These are phyloP conservation scores for Pleodorina starrii DNA, from an alignment of 139 green algal genomes.

Conservation along the genomic window DNA sequence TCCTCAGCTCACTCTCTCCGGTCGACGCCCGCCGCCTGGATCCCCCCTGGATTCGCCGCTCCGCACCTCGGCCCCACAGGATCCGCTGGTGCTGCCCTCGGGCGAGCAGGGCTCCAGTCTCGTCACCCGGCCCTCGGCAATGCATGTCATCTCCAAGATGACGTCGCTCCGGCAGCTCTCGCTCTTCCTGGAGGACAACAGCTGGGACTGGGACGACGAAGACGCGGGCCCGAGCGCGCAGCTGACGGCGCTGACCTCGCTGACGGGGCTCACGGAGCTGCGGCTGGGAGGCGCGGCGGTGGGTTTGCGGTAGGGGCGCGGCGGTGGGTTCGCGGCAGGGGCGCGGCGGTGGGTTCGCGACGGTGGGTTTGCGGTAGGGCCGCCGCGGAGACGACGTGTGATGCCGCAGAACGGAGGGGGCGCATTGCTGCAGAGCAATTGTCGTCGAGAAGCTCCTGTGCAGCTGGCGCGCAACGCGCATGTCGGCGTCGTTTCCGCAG, in stretches of 20 bases:
- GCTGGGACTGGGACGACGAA: not conserved
- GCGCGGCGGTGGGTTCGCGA: no score
- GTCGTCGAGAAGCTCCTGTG: no score
- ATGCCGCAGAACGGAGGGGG: no score
- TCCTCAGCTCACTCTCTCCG: no score
- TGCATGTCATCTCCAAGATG: not conserved
- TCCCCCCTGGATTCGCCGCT: no score
- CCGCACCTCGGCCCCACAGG: not conserved
- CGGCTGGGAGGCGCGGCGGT: not conserved
- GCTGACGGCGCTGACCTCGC: not conserved
- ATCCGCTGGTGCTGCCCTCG: not conserved
- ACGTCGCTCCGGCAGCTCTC: not conserved
- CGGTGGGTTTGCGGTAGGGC: not conserved
- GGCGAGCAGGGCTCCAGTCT: not conserved
- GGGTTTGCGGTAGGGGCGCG: not conserved
- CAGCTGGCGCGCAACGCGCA: no score
- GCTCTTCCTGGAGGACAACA: not conserved
- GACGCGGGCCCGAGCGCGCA: not conserved
- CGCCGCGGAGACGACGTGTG: no score
- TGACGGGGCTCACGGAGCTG: conserved; percentile 8
- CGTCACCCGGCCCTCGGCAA: not conserved
- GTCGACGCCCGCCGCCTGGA: no score
- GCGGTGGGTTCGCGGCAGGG: no score
- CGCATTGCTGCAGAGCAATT: no score
- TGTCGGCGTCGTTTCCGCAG: no score